Conservation (phyloP, 108 stramenopile species). For the Fistulifera pelliculosa region DNA sequence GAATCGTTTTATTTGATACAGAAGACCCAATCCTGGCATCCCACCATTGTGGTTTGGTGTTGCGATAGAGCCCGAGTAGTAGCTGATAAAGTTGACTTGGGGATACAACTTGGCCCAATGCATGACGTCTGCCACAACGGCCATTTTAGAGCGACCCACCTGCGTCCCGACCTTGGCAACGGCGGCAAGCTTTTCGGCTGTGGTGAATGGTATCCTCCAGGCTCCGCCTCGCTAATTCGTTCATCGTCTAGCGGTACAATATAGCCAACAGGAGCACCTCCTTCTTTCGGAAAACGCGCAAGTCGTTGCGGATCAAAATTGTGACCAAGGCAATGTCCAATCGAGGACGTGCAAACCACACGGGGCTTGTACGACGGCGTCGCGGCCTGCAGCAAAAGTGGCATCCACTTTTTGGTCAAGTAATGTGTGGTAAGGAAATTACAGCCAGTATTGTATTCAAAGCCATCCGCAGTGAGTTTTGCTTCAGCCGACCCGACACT, state of each 20-base stretch:
- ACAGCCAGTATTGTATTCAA: neutral
- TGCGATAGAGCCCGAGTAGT: neutral
- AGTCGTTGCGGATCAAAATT: conserved; percentile 2
- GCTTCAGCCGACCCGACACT: neutral
- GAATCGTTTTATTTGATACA: neutral
- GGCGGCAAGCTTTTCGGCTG: too few relatives aligned
- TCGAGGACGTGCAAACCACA: neutral
- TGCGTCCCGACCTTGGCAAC: too few relatives aligned
- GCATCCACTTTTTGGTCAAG: neutral
- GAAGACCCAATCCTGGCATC: neutral
- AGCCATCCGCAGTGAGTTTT: neutral
- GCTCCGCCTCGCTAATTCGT: neutral
- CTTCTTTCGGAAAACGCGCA: neutral
- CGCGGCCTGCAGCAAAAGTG: neutral
- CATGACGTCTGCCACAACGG: neutral
- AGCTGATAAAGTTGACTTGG: neutral
- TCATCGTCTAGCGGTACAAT: neutral
- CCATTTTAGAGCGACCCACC: neutral
- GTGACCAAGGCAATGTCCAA: neutral
- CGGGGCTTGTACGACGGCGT: neutral
- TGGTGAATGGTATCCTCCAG: too few relatives aligned
- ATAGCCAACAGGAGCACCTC: neutral
- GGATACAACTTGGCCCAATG: neutral
- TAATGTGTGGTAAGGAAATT: neutral
- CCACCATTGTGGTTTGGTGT: neutral